Conservation (phyloP, 768 basidiomycete genomes). For the Cantharellus anzutake region DNA sequence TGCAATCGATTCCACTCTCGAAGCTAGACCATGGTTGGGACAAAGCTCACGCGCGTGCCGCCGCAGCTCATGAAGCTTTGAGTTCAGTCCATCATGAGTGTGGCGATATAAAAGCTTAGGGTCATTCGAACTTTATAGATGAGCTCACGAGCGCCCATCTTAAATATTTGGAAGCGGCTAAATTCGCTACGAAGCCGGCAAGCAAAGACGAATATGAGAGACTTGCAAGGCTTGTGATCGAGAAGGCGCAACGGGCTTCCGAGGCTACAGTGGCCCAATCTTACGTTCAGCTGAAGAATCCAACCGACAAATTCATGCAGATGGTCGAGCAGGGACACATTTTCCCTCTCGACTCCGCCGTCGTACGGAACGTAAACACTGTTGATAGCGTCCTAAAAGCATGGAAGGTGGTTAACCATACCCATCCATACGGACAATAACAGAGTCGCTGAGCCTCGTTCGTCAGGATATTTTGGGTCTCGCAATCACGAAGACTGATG, state of each 20-base stretch:
- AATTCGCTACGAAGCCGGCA: background rate
- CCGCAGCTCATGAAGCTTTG: background rate
- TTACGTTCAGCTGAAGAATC: background rate
- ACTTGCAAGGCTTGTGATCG: background rate
- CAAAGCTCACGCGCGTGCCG: background rate
- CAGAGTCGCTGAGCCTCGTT: background rate
- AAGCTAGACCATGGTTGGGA: background rate
- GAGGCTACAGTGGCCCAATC: background rate
- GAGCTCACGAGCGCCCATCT: background rate
- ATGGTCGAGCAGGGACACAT: background rate
- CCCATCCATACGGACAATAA: background rate
- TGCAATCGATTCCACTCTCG: background rate
- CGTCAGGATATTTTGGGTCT: background rate
- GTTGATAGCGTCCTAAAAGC: background rate
- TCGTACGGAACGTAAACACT: background rate
- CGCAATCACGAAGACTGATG: background rate
- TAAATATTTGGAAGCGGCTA: background rate
- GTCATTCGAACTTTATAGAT: background rate
- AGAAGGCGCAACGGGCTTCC: background rate
- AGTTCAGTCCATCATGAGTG: background rate
- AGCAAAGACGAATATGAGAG: background rate
- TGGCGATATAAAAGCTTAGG: background rate
- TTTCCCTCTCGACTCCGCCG: background rate
- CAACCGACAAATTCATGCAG: background rate
- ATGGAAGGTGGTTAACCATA: background rate